Evolutionary conservation across 495 filamentous ascomycete species (phyloP), one percentile per base, ranked within the genome.

Genomic region (Trichoderma virens): DNA sequence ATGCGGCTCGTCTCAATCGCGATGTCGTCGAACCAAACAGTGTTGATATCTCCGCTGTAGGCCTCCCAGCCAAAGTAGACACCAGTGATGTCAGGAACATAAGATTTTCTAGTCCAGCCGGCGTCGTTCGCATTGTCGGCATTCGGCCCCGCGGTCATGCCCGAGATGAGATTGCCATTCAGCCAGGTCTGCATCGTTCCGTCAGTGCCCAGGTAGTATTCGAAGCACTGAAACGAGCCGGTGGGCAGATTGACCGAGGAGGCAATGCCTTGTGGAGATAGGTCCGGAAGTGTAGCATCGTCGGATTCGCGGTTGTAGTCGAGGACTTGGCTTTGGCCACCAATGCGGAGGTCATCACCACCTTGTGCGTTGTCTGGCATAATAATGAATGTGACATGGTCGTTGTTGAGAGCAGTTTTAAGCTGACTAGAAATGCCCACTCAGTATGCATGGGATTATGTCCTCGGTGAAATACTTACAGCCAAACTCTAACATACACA

Each of bases 221-320:
- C 83, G 67, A 85, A 83, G 70, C 82, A 85, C 67, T 81, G 67
- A 80, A 81, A 85, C 18, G 25, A 35, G 60, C 73, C 73, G 30
- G 82, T 75, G 16, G 80, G 78, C 47, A 85, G 76, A 4, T 78
- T 73, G 0, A 60, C 69, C 16, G 82, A 83, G 31, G 81, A 70
- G 9, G 81, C 79, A 45, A 83, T 78, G 47, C 83, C 83, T 45
- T 84, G 72, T 2, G 83, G 83, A 2, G 81, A 83, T 41, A 84
- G 78, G 62, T 84, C 80, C 3, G 83, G 83, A 4, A 85, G 80
- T 4, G 83, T 85, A n/a, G 81, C 81, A 64, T 85, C 83, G 71
- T 85, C 83, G 23, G 76, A 78, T 65, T 85, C 83, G 70, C 82
- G 81, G 75, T 85, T 85, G 76, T 78, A 85, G 79, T 84, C 83